Evolutionary conservation across 306 rosid species (phyloP).

Genomic region (Cucurbita ficifolia): DNA sequence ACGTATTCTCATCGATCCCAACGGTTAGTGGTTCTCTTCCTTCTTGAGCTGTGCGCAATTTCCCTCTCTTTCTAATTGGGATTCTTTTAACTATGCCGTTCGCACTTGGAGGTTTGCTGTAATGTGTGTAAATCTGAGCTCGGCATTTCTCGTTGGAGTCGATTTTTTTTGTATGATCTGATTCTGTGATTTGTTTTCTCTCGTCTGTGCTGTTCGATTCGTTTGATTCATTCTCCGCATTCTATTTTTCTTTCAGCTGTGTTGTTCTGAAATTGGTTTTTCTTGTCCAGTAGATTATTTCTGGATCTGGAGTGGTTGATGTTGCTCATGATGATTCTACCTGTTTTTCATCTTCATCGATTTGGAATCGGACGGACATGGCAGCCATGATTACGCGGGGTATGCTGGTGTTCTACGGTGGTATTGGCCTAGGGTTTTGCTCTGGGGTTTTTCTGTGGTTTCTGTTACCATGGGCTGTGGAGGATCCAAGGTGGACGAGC

Average conservation of each 20-base stretch:
- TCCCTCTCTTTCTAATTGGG: conserved; percentile 3
- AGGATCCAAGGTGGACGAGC: conserved; percentile 69
- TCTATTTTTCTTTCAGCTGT: neutral
- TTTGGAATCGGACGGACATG: conserved; percentile 21
- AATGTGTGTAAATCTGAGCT: neutral
- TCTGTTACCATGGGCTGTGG: conserved; percentile 75
- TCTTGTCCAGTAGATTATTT: conserved; percentile 13
- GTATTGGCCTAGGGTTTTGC: conserved; percentile 1
- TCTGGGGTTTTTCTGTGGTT: conserved; percentile 13
- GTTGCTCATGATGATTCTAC: conserved; percentile 23
- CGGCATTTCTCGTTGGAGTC: neutral
- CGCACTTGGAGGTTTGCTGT: neutral
- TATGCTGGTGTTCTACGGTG: neutral
- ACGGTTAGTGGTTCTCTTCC: conserved; percentile 29
- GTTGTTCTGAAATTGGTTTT: neutral
- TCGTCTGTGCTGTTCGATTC: neutral
- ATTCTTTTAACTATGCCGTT: neutral
- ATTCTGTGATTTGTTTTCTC: neutral
- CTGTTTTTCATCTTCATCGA: conserved; percentile 15
- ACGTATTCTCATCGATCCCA: conserved; percentile 23
- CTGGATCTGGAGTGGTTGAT: conserved; percentile 13
- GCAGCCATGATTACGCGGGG: conserved; percentile 14
- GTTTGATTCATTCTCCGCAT: neutral
- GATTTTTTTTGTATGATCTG: neutral
- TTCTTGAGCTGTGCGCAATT: conserved; percentile 15